Base-by-base conservation (phyloP, 805 yeast genomes). In the Isabelozyma gotoi region DNA sequence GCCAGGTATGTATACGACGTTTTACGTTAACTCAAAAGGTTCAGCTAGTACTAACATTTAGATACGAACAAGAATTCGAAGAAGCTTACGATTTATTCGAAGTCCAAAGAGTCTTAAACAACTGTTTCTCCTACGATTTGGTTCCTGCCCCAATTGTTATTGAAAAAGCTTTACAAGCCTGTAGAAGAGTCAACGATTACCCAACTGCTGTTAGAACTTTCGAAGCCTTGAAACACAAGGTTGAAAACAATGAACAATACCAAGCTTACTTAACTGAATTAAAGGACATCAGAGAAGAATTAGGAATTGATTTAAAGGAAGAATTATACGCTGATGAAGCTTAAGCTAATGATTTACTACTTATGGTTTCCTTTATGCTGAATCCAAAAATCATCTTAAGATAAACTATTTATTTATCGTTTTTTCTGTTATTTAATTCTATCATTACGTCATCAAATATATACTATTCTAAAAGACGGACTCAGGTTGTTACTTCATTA, bases 151-250 rank as follows among this genome's bases (percentile, higher is more conserved):
- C 99, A 55, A 81, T 86, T 49, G 98, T 94, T 50, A 80, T 94
- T 63, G 96, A 88, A 74, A 88, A 86, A 73, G 99, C 99, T 39
- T 79, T 94, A 65, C 84, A 88, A 75, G 99, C 99, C 38, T 91
- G 97, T 59, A 91, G 99, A 84, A 88, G 98, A 76, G 98, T 94
- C 56, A 89, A 94, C 73, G 99, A 94, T 76, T 88, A 88, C 75
- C 97, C 99, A 49, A 91, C 98, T 47, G 99, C 99, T 44, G 94
- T 90, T 56, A 88, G 99, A 76, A 96, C 96, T 44, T 94, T 94
- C 61, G 99, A 92, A 78, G 98, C 96, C 55, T 81, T 94, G 67
- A 88, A 87, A 71, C 88, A 83, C 82, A 94, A 94, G 78, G 98
- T 94, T 52, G 97, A 92, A 72, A 88, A 85, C 76, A 83, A 81